These are phyloP conservation scores for Starmerella stigmatis DNA, from an alignment of 805 yeast genomes.

Conservation along the genomic window DNA sequence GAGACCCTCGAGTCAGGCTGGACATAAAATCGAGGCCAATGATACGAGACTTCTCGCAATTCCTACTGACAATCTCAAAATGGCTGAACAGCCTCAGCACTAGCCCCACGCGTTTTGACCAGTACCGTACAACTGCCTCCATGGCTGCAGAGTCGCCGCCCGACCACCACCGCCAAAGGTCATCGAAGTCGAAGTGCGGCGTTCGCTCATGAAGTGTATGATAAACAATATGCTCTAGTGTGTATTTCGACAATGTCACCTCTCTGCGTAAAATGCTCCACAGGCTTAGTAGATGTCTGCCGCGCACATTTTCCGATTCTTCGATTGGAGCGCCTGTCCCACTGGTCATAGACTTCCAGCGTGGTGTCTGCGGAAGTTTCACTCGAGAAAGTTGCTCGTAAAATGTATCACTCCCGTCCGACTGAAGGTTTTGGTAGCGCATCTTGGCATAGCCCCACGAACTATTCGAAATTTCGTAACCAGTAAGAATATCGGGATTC, in stretches of 20 bases:
- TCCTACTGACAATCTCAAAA: constrained; percentile 58
- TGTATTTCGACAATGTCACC: constrained; percentile 51
- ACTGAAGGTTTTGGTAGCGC: constrained; percentile 31
- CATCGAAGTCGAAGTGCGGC: constrained; percentile 47
- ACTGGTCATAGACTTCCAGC: constrained; percentile 32
- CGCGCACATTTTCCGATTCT: constrained; percentile 46
- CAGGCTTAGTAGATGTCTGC: constrained; percentile 73
- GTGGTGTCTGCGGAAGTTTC: neutral
- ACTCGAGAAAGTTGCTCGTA: constrained; percentile 19
- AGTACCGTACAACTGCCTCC: constrained; percentile 37
- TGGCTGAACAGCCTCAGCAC: constrained; percentile 43
- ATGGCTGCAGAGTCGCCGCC: constrained; percentile 20
- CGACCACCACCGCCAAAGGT: constrained; percentile 42
- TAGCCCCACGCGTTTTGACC: constrained; percentile 36
- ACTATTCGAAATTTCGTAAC: constrained; percentile 65
- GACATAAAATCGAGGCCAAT: constrained; percentile 86
- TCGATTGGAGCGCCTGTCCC: constrained; percentile 19
- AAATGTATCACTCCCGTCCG: constrained; percentile 3
- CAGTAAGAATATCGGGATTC: constrained; percentile 84
- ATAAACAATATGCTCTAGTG: constrained; percentile 64
- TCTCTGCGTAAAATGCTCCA: constrained; percentile 71
- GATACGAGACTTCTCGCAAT: constrained; percentile 72
- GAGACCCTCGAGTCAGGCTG: constrained; percentile 83
- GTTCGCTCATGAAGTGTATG: constrained; percentile 56
- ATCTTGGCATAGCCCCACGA: constrained; percentile 90